These are phyloP conservation scores for Quercus suber DNA, from an alignment of 306 rosid species.

Conservation along the genomic window DNA sequence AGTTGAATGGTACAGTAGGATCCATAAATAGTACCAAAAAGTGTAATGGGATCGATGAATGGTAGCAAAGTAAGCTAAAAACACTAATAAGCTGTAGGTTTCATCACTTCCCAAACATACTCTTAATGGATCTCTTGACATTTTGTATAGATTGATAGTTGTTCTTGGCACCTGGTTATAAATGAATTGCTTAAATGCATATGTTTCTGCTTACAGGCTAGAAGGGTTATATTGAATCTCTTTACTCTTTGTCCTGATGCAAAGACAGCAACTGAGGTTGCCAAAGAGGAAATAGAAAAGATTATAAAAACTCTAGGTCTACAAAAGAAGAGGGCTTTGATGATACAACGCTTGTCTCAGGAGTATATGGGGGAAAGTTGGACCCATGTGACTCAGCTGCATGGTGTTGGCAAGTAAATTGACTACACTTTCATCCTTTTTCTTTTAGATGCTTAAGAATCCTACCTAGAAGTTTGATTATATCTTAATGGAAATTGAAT, in stretches of 20 bases:
- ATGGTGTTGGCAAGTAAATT: conserved; percentile 70
- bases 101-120: too few relatives aligned
- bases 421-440: background rate
- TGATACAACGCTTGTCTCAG: conserved; percentile 48
- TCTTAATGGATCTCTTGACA: background rate
- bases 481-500: background rate
- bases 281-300: conserved; percentile 36
- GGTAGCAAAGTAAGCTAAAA: background rate
- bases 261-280: conserved; percentile 46
- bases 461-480: background rate
- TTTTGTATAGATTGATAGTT: background rate
- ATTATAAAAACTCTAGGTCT: conserved; percentile 50
- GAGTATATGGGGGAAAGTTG: conserved; percentile 56
- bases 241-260: conserved; percentile 70
- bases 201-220: conserved; percentile 40
- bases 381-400: conserved; percentile 73
- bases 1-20: too few relatives aligned
- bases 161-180: background rate
- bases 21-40: background rate
- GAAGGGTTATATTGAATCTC: conserved; percentile 28
- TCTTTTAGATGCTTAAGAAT: background rate
- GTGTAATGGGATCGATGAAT: background rate
- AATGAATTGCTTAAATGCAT: background rate
- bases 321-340: conserved; percentile 44
- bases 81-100: background rate